phyloP scores from a whole-genome alignment of 176 grass and related monocot genomes.

The Cenchrus purpureus region DNA sequence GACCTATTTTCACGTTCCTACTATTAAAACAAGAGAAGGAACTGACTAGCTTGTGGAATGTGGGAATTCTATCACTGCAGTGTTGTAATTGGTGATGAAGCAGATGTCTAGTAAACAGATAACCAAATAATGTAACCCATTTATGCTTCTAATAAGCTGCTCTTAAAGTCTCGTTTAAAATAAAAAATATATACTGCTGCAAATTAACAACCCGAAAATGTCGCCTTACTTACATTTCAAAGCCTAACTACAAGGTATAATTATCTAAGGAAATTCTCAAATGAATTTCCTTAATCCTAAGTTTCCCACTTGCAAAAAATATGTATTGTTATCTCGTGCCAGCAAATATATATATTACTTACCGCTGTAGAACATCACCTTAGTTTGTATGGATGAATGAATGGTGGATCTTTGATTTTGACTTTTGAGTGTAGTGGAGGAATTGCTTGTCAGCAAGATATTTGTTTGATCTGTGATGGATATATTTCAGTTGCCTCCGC shows the following conservation, averaged over 20 bases:
- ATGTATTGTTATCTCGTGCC: background rate
- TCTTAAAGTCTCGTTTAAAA: background rate
- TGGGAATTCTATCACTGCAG: slow-evolving; percentile 6
- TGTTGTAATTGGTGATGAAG: background rate
- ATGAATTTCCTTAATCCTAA: background rate
- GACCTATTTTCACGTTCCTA: background rate
- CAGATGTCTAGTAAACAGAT: background rate
- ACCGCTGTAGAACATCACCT: background rate
- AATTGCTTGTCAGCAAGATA: slow-evolving; percentile 11
- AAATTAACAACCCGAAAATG: background rate
- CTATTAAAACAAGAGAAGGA: background rate
- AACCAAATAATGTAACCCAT: background rate
- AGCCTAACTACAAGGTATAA: background rate
- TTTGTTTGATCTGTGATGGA: slow-evolving; percentile 23
- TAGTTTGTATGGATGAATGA: background rate
- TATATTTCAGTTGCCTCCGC: slow-evolving; percentile 20
- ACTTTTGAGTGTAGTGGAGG: background rate
- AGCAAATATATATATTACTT: background rate
- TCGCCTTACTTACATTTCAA: background rate
- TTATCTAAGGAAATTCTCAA: background rate
- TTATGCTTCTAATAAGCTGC: slow-evolving; percentile 19
- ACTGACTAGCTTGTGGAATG: background rate
- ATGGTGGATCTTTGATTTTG: background rate
- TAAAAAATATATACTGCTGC: background rate
- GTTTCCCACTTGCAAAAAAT: slow-evolving; percentile 14